Conservation (phyloP, 192 early-diverging fungal species). For the Diversispora eburnea region DNA sequence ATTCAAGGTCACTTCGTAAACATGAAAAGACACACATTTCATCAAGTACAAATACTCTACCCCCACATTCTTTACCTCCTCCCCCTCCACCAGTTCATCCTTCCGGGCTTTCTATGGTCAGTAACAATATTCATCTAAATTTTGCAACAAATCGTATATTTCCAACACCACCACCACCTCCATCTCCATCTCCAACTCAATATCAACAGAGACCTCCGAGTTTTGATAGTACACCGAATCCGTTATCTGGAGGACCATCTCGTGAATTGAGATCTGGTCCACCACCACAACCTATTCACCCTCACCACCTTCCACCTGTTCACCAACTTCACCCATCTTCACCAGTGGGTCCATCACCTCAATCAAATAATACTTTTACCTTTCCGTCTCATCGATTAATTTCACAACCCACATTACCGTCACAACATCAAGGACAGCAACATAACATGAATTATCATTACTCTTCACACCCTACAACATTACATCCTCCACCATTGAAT, state of each 20-base stretch:
- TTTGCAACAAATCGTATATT: slow-evolving; percentile 13
- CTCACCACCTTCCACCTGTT: not conserved
- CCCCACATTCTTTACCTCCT: not conserved
- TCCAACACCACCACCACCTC: not conserved
- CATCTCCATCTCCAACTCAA: not conserved
- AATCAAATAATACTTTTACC: not conserved
- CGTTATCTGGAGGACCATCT: not conserved
- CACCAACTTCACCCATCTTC: slow-evolving; percentile 19
- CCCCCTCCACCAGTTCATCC: slow-evolving; percentile 25
- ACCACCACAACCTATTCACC: not conserved
- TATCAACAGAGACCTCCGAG: not conserved
- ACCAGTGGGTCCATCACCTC: not conserved
- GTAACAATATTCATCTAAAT: slow-evolving; percentile 21
- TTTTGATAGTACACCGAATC: not conserved
- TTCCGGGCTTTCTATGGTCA: slow-evolving; percentile 4
- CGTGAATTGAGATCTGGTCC: not conserved
- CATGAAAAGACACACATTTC: slow-evolving; percentile 43
- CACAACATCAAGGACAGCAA: not conserved
- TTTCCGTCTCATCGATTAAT: not conserved
- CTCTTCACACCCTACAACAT: slow-evolving; percentile 5
- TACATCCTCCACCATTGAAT: slow-evolving; percentile 9
- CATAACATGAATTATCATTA: not conserved
- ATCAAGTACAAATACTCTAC: too few species aligned
- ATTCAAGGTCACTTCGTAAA: slow-evolving; percentile 58
- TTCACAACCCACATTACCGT: not conserved